These are phyloP conservation scores for Trametes gibbosa DNA, from an alignment of 768 basidiomycete genomes.

Conservation along the genomic window DNA sequence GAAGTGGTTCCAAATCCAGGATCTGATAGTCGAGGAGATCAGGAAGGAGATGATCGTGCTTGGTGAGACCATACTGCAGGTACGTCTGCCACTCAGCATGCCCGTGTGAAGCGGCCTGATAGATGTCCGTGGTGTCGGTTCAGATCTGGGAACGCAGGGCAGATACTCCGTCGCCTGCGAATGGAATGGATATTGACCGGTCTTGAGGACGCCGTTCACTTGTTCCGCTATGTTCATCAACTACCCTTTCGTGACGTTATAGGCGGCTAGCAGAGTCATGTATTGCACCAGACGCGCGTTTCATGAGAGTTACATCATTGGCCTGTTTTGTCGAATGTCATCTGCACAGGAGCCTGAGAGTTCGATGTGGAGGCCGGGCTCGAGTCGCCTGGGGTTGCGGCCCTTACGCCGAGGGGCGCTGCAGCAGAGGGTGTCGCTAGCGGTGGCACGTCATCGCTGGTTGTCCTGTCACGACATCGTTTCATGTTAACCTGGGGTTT, in stretches of 20 bases:
- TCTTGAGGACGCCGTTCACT: background rate
- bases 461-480: background rate
- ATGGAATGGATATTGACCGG: conserved; percentile 35
- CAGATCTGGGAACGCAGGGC: conserved; percentile 32
- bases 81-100: conserved; percentile 27
- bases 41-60: conserved; percentile 97
- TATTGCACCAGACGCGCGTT: background rate
- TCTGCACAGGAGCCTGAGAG: background rate
- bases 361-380: background rate
- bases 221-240: background rate
- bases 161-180: conserved; percentile 6
- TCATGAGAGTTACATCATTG: background rate
- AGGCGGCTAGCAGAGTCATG: background rate
- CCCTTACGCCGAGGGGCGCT: background rate
- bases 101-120: background rate
- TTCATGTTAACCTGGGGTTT: conserved; percentile 3
- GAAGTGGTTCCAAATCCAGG: conserved; percentile 96
- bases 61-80: conserved; percentile 95
- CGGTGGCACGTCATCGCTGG: background rate
- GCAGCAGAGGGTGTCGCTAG: background rate
- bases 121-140: background rate
- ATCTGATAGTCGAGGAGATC: conserved; percentile 95
- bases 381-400: background rate
- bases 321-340: background rate
- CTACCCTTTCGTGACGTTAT: background rate